phyloP scores from a whole-genome alignment of 2,329 filamentous ascomycete genomes.

The Microdochium nivale region DNA sequence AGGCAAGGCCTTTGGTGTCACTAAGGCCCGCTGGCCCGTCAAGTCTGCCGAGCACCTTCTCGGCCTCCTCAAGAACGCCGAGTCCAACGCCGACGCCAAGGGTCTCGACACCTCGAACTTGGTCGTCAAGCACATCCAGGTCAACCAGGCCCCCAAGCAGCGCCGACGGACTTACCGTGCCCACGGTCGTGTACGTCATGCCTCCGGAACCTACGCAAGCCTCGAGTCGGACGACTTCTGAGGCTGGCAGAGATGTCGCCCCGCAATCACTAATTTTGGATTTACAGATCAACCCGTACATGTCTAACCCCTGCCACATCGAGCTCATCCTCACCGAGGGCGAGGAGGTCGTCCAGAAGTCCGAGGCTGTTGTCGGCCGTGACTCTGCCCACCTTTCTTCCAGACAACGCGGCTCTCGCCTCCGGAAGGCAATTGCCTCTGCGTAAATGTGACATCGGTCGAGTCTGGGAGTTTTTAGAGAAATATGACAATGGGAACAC shows the following conservation, averaged over 20 bases:
- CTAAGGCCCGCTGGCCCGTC: conserved; percentile 96
- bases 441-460: conserved; percentile 35
- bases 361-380: conserved; percentile 56
- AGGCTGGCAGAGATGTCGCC: background rate
- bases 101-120: conserved; percentile 96
- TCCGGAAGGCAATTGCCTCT: conserved; percentile 56
- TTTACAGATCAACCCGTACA: conserved; percentile 96
- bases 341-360: conserved; percentile 93
- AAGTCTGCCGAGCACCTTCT: conserved; percentile 99
- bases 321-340: conserved; percentile 98
- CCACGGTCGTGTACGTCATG: conserved; percentile 88
- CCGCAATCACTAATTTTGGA: conserved; percentile 16
- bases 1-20: conserved; percentile 99
- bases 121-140: conserved; percentile 99
- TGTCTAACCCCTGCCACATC: conserved; percentile 99
- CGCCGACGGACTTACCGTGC: conserved; percentile 98
- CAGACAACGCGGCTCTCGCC: conserved; percentile 77
- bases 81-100: conserved; percentile 95
- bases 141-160: conserved; percentile 99
- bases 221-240: background rate
- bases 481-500: background rate
- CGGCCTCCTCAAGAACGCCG: conserved; percentile 93
- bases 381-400: conserved; percentile 66
- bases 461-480: background rate
- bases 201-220: background rate